Conservation (phyloP, 306 rosid species). For the Cucurbita maxima region DNA sequence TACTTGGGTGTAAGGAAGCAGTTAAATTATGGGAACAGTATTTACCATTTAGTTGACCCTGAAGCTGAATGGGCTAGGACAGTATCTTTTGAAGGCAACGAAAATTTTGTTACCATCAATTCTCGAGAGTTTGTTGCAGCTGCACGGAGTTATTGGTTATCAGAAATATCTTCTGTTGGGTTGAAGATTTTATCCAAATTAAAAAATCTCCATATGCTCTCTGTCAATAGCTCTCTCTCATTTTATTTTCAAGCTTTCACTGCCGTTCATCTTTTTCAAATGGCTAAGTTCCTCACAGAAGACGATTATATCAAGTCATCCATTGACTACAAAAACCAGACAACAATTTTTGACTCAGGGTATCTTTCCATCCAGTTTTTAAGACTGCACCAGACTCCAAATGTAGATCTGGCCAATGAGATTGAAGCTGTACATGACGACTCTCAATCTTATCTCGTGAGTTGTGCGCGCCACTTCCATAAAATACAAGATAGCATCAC, state of each 20-base stretch:
- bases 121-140: slow-evolving; percentile 20
- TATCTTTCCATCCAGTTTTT: slow-evolving; percentile 22
- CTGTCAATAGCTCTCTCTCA: slow-evolving; percentile 6
- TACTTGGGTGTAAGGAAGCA: slow-evolving; percentile 40
- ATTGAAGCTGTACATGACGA: slow-evolving; percentile 8
- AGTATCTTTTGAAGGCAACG: slow-evolving; percentile 13
- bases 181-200: slow-evolving; percentile 30
- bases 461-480: slow-evolving; percentile 29
- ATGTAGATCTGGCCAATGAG: slow-evolving; percentile 3
- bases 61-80: slow-evolving; percentile 43
- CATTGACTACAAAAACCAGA: not conserved
- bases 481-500: slow-evolving; percentile 19
- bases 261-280: slow-evolving; percentile 28
- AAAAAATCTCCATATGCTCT: slow-evolving; percentile 19
- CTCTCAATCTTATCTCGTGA: slow-evolving; percentile 30
- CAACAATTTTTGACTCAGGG: slow-evolving; percentile 27
- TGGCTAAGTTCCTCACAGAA: slow-evolving; percentile 29
- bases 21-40: slow-evolving; percentile 5
- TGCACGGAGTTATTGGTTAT: slow-evolving; percentile 43
- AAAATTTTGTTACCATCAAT: slow-evolving; percentile 22
- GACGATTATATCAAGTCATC: slow-evolving; percentile 18
- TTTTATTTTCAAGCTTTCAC: slow-evolving; percentile 18
- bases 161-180: slow-evolving; percentile 39
- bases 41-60: slow-evolving; percentile 32
- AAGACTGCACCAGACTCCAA: slow-evolving; percentile 23